Percentiles rank a stretch among this genome's conserved stretches.
phyloP scores from a whole-genome alignment of 2,329 filamentous ascomycete genomes.

The Colletotrichum acutatum region DNA sequence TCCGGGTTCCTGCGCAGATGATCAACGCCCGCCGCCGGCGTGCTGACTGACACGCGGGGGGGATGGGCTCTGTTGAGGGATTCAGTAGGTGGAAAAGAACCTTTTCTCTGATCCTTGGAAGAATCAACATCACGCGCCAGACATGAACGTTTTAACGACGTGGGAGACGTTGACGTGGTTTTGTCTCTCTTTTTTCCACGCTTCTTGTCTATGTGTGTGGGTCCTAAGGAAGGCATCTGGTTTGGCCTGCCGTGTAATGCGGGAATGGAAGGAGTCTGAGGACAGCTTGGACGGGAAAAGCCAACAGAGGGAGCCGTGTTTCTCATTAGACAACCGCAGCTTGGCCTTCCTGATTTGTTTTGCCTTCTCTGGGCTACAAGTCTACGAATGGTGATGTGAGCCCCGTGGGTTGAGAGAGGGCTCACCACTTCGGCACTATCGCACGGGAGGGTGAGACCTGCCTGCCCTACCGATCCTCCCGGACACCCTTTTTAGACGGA shows the following conservation, averaged over 20 bases:
- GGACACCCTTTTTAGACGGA: neutral
- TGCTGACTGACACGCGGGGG: conserved; percentile 14
- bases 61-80: neutral
- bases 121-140: conserved; percentile 26
- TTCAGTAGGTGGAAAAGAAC: neutral
- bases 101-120: neutral
- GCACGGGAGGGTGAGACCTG: conserved; percentile 21
- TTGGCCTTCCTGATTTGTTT: neutral
- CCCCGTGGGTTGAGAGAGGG: conserved; percentile 9
- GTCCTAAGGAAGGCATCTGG: neutral
- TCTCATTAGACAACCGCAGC: neutral
- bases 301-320: neutral
- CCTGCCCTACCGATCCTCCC: neutral
- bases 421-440: conserved; percentile 24
- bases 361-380: neutral
- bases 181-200: conserved; percentile 11
- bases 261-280: neutral
- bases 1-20: conserved; percentile 47
- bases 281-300: neutral
- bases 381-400: neutral
- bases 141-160: neutral
- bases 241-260: neutral
- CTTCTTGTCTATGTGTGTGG: neutral
- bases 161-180: conserved; percentile 6
- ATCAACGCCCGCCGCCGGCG: conserved; percentile 35